These are phyloP conservation scores for Graphilbum ipis-grandicollis DNA, from an alignment of 2,329 filamentous ascomycete genomes.

Conservation along the genomic window DNA sequence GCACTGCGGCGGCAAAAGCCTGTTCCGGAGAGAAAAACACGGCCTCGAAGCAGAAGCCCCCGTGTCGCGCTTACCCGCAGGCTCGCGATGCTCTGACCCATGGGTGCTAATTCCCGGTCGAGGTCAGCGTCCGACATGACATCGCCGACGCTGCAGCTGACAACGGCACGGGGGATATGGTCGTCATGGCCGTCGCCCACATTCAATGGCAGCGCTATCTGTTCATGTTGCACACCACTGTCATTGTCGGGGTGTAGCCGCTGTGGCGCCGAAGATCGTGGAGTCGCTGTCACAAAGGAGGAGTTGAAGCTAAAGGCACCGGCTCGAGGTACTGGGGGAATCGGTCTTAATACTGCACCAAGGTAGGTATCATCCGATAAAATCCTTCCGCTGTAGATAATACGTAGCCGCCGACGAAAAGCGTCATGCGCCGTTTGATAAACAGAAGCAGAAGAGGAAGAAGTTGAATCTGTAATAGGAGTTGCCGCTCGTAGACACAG, in stretches of 20 bases:
- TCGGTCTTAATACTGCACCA: slow-evolving; percentile 46
- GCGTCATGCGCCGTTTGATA: slow-evolving; percentile 5
- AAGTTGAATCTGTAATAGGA: slow-evolving; percentile 10
- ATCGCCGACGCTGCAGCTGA: slow-evolving; percentile 85
- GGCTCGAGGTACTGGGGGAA: slow-evolving; percentile 35
- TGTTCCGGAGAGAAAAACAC: too few relatives aligned
- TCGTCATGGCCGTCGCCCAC: slow-evolving; percentile 12
- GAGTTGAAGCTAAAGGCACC: slow-evolving; percentile 10
- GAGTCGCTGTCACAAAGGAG: not conserved
- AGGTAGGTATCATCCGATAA: slow-evolving; percentile 59
- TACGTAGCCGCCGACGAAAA: slow-evolving; percentile 53
- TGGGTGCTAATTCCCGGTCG: slow-evolving; percentile 26
- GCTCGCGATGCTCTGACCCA: slow-evolving; percentile 19
- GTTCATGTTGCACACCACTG: too few relatives aligned
- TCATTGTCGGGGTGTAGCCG: not conserved
- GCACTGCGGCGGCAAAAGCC: too few relatives aligned
- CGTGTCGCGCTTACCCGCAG: not conserved
- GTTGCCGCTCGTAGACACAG: slow-evolving; percentile 36
- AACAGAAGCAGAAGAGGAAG: not conserved
- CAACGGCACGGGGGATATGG: slow-evolving; percentile 52
- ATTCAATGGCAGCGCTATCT: too few relatives aligned
- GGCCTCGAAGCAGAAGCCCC: not conserved
- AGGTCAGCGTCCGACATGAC: slow-evolving; percentile 53
- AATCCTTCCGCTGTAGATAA: slow-evolving; percentile 81
- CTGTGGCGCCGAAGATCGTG: not conserved